phyloP scores from a whole-genome alignment of 176 grass and related monocot species.

The Raddia guianensis region DNA sequence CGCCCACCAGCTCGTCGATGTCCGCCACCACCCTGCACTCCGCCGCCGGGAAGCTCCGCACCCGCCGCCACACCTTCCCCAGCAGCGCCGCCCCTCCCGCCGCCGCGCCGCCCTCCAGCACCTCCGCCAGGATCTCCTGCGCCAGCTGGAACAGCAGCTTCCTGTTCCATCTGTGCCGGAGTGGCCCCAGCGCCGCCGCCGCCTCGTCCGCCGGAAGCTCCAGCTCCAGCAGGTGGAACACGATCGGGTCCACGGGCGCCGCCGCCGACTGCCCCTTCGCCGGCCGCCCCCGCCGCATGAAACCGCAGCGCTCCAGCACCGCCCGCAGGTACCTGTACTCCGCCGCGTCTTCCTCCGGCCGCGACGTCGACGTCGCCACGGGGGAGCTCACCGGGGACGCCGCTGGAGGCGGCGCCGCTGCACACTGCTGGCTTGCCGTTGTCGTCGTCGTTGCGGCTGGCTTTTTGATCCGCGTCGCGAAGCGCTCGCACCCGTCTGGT shows the following conservation, averaged over 20 bases:
- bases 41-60: conserved; percentile 50
- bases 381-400: background rate
- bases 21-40: conserved; percentile 73
- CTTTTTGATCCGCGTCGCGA: conserved; percentile 78
- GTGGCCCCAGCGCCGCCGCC: conserved; percentile 1
- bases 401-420: background rate
- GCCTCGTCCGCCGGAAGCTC: conserved; percentile 44
- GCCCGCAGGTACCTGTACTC: conserved; percentile 64
- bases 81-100: conserved; percentile 20
- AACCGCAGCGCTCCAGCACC: conserved; percentile 61
- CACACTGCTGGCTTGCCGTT: background rate
- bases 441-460: background rate
- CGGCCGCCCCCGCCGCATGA: conserved; percentile 24
- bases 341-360: conserved; percentile 52
- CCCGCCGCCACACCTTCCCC: conserved; percentile 40
- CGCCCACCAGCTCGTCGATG: conserved; percentile 68
- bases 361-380: background rate
- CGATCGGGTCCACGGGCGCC: conserved; percentile 60
- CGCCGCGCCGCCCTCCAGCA: background rate
- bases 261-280: conserved; percentile 13
- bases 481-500: conserved; percentile 64
- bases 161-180: conserved; percentile 80
- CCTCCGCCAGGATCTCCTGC: conserved; percentile 59
- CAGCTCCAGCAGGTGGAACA: conserved; percentile 87
- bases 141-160: conserved; percentile 80